Evolutionary conservation across 805 yeast genomes (phyloP), one percentile per base, ranked within the genome.

Genomic region (Yarrowia sp.): DNA sequence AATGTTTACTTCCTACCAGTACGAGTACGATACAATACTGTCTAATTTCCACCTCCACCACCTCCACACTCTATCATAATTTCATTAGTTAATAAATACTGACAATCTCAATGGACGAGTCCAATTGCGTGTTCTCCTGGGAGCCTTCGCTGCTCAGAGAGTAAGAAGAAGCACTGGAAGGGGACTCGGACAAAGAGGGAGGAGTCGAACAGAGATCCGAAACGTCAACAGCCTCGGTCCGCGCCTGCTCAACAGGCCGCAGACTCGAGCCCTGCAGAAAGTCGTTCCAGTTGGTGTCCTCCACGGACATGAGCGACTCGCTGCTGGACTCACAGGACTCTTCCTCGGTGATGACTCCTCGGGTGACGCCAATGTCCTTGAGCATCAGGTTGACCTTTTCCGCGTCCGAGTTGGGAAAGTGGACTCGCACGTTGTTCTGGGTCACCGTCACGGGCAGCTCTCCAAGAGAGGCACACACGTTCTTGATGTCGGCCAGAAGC

Each of bases 351-450:
- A 88, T 84, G 24, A 80, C 74, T 1, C 92, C 92, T 11, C 82
- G 79, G 1, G 81, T 72, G 7, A 89, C 83, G 24, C 83, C 88
- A 66, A 83, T 78, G 48, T 88, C 95, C 41, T 79, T 71, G 66
- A 88, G 74, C 66, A 89, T 74, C 21, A 68, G 67, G 69, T 86
- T 87, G 69, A 89, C 82, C 68, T 84, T 84, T 6, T 73, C 77
- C 7, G 80, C 75, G 66, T 88, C 90, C 66, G 88, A 81, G 72
- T 88, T 89, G 35, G 93, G 91, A 76, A 90, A 89, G 72, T 83
- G 87, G 14, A 87, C 83, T 68, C 87, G 77, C 61, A 85, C 70
- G 12, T 76, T 72, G 40, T 75, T 70, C 26, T 65, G 59, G 51
- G 78, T 79, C 63, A 82, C 75, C 52, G 84, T 78, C 64, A 88